phyloP scores from a whole-genome alignment of 371 early-diverging fungal species.

The Mucor lusitanicus region DNA sequence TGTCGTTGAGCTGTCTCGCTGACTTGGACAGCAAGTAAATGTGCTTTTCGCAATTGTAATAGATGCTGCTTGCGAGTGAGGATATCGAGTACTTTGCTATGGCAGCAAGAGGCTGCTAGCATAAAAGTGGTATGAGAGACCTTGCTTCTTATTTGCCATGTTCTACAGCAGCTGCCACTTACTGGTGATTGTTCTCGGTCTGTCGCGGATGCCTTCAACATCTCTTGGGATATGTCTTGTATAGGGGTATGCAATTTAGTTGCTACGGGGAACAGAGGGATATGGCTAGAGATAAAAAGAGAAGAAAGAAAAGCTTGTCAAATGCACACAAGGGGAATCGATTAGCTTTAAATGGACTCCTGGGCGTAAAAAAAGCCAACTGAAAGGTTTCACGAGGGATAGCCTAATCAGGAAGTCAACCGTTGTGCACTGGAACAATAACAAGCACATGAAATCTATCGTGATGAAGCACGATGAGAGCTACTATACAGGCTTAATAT shows the following conservation, averaged over 20 bases:
- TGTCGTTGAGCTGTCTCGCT: not conserved
- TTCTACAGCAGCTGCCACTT: not conserved
- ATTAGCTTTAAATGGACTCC: not conserved
- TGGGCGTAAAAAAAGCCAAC: not conserved
- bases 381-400: not conserved
- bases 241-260: not conserved
- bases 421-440: not conserved
- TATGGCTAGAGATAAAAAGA: not conserved
- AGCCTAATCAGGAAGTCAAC: not conserved
- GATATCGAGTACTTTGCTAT: constrained; percentile 14
- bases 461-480: too few relatives aligned
- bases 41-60: constrained; percentile 20
- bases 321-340: not conserved
- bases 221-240: not conserved
- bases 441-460: not conserved
- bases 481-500: not conserved
- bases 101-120: not conserved
- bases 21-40: constrained; percentile 11
- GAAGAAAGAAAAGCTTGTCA: not conserved
- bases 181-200: not conserved
- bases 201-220: not conserved
- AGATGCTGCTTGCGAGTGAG: constrained; percentile 8
- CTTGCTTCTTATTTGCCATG: not conserved
- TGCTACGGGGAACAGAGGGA: not conserved
- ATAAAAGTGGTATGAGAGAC: not conserved